Evolutionary conservation across 31 red algal species (phyloP), one percentile per base, ranked within the genome.

Genomic region (Odonthalia washingtoniensis): DNA sequence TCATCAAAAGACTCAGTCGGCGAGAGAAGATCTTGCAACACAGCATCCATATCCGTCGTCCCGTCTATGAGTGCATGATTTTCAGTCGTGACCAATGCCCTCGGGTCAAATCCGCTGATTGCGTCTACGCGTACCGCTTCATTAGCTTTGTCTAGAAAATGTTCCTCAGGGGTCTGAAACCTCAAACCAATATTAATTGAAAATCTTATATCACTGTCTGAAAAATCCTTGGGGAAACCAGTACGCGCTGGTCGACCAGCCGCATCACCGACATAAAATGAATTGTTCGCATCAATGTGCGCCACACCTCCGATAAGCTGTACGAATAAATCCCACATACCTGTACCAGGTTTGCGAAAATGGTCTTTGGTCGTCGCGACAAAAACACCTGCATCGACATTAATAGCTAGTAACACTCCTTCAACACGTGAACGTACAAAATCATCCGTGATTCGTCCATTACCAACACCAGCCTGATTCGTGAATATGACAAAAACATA

Each of bases 251-350:
- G 81, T 49, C 92, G 41, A 6, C 92, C 92, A 5, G 92, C 92
- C 40, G 92, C 92, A 72, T 90, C 92, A 63, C 92, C 92, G 38
- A 85, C 80, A 42, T 90, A 95, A 61, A 95, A 86, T 18, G 82
- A 83, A 45, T 64, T 83, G 40, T 75, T 38, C 34, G 44, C 41
- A 43, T 85, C 81, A 0, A 84, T 77, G 28, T 70, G n/a, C 12
- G 28, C 34, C 1, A 84, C 38, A 17, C 80, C 75, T 4, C 77
- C 74, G 18, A 73, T 40, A 21, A 63, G 17, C 18, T 86, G 81
- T 31, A 68, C 80, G 46, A 87, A 72, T 41, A 63, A 33, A 27
- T 95, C 92, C 92, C 92, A 95, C 82, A 95, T 87, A 3, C 87
- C 92, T 4, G 77, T 79, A 24, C 80, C 87, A 34, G 87, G 92